Percentiles rank a stretch among this genome's conserved stretches.
These are phyloP conservation scores for Plasmodium chabaudi DNA, from an alignment of 169 alveolate genomes.

Conservation along the genomic window DNA sequence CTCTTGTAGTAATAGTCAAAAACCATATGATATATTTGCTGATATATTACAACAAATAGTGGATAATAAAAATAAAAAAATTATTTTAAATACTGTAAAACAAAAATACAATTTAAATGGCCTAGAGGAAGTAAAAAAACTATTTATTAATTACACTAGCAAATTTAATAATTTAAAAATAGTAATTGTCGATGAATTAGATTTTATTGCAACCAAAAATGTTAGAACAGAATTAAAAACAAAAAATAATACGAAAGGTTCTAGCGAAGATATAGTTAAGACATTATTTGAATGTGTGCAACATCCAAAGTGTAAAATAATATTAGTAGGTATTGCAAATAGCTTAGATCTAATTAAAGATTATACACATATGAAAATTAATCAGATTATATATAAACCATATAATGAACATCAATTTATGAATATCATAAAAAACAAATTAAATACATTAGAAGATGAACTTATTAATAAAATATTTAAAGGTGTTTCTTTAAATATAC, in stretches of 20 bases:
- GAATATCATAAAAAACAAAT: conserved; percentile 42
- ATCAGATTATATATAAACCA: conserved; percentile 70
- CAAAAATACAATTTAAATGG: conserved; percentile 59
- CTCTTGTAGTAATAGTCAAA: conserved; percentile 59
- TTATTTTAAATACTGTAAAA: conserved; percentile 32
- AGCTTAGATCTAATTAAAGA: conserved; percentile 68
- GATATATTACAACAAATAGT: conserved; percentile 64
- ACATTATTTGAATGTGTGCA: conserved; percentile 58
- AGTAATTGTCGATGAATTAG: conserved; percentile 62
- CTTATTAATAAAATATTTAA: conserved; percentile 50
- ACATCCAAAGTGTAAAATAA: conserved; percentile 36
- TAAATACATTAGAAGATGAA: conserved; percentile 51
- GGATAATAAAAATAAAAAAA: conserved; percentile 34
- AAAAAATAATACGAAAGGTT: conserved; percentile 3
- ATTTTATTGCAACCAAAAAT: conserved; percentile 64
- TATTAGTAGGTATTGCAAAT: conserved; percentile 64
- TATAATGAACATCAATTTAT: conserved; percentile 65
- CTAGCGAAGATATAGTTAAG: conserved; percentile 59
- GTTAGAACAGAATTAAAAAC: conserved; percentile 51
- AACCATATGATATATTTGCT: conserved; percentile 65
- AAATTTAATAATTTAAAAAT: conserved; percentile 68
- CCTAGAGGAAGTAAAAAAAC: conserved; percentile 52
- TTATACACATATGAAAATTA: conserved; percentile 62
- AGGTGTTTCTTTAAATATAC: conserved; percentile 69
- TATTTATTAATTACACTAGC: conserved; percentile 51